Base-by-base conservation (phyloP, 805 yeast genomes). In the Nematodospora valgi region DNA sequence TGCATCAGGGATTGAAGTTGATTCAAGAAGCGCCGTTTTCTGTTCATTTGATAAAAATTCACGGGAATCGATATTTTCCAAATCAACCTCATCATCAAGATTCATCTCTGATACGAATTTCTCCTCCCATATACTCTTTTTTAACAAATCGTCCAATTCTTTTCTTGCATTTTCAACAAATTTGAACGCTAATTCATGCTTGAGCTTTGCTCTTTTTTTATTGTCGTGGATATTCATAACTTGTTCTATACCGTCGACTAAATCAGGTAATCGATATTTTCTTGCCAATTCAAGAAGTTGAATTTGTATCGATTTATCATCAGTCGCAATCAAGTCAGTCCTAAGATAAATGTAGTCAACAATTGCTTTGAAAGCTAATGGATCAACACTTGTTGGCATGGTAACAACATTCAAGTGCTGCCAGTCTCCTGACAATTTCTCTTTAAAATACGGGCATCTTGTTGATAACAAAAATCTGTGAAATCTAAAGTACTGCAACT, bases 1-100 rank as follows among this genome's bases (percentile, higher is more conserved):
- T 0, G 74, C 47, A 54, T 81, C 86, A 0, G 84, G 76, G 17
- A 52, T 38, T 2, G 54, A 45, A 7, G 48, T 37, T 4, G 47
- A 33, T 4, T 42, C 32, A 43, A 59, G 39, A 9, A 68, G 38
- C 6, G 44, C 30, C 5, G 33, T n/a, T 31, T 52, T 57, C n/a
- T 58, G 53, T 1, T 40, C 38, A 1, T 27, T 35, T 1, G 54
- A 24, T 6, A 64, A 38, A 30, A 34, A 47, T 12, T 28, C 21
- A 1, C 27, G 12, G 6, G 52, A 39, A 12, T 53, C 48, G 2
- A 62, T 49, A 27, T 62, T 68, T 21, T 62, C 67, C 27, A 54
- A 46, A 16, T 59, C 63, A 4, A 52, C 34, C 8, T 56, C 65
- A 4, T 50, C 58, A 3, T 45, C 40, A 6, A 49, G 35, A 10